Evolutionary conservation across 2,329 filamentous ascomycete genomes (phyloP), one percentile per base, ranked within the genome.

Genomic region (Aquanectria penicillioides): DNA sequence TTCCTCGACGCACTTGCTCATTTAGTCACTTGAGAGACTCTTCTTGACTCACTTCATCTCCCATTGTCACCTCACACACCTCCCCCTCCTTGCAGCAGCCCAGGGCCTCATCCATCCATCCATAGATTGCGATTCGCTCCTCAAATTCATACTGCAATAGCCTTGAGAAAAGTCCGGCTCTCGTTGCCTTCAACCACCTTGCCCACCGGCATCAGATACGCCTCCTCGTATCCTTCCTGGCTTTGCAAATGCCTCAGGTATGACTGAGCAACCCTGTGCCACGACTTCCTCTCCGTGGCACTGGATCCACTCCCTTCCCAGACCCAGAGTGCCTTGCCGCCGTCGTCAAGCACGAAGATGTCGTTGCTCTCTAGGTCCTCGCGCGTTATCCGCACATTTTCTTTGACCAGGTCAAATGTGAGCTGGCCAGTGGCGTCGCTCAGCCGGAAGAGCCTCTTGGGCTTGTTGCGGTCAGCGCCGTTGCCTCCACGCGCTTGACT

Each of bases 231-330:
- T 2, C 71, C 70, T 3, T 71, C 69, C 18, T 59, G 55, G 5
- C 63, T 67, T 58, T 77, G 73, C 47, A 83, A 71, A 26, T 77
- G 76, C 10, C 76, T 75, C 44, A 85, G 69, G 62, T 88, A 88
- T 5, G 77, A 76, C 74, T 88, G 82, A n/a, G 84, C 82, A 5
- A 87, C 80, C 57, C 78, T 80, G 40, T 88, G 73, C 88, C 88
- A 91, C 70, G 78, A 77, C 5, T 83, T 80, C 71, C 81, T 88
- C 74, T 90, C 88, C 2, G 72, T 74, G 28, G 74, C 74, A 70
- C 87, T 90, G 8, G 88, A 86, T 1, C 78, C 76, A 2, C 75
- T 73, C 1, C 88, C 88, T 67, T 89, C 81, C 88, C 88, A 90
- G 2, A 90, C 85, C 87, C 87, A 91, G 28, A 90, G 77, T 7